Percentiles rank a stretch among this genome's conserved stretches.
These are phyloP conservation scores for Wakefieldia striispora DNA, from an alignment of 768 basidiomycete species.

Conservation along the genomic window DNA sequence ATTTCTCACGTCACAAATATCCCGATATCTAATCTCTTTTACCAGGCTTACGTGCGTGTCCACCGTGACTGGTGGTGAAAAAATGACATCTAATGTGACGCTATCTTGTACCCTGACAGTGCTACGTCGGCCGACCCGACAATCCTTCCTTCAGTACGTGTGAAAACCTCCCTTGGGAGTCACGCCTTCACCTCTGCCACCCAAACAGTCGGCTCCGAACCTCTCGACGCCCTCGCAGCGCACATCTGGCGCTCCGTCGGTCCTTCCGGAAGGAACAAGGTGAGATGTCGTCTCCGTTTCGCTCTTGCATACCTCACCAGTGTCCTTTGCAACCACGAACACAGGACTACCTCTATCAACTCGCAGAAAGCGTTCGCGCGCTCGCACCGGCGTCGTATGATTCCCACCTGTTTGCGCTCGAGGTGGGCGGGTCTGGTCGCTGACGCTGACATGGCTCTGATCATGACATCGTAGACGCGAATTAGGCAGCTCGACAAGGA, in stretches of 20 bases:
- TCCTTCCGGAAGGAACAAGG: conserved; percentile 91
- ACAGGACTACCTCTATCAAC: conserved; percentile 84
- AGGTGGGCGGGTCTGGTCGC: conserved; percentile 44
- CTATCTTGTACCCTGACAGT: conserved; percentile 37
- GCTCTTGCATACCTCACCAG: neutral
- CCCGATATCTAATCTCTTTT: neutral
- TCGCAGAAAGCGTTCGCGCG: conserved; percentile 68
- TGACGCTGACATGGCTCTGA: neutral
- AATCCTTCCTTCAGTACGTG: conserved; percentile 85
- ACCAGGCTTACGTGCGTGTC: conserved; percentile 50
- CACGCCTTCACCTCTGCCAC: neutral
- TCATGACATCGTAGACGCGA: conserved; percentile 2
- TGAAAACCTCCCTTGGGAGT: neutral
- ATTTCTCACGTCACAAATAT: neutral
- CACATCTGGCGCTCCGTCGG: conserved; percentile 75
- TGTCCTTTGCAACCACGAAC: neutral
- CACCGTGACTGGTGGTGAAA: no score
- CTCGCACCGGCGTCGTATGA: conserved; percentile 76
- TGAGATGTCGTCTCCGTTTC: conserved; percentile 19
- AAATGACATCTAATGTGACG: neutral
- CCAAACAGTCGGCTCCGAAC: conserved; percentile 74
- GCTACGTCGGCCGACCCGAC: conserved; percentile 83
- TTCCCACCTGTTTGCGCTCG: conserved; percentile 72
- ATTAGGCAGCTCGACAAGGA: conserved; percentile 12
- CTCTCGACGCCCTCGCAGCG: conserved; percentile 62